These are phyloP conservation scores for Cladorrhinum sp. DNA, from an alignment of 2,329 filamentous ascomycete species.

Conservation along the genomic window DNA sequence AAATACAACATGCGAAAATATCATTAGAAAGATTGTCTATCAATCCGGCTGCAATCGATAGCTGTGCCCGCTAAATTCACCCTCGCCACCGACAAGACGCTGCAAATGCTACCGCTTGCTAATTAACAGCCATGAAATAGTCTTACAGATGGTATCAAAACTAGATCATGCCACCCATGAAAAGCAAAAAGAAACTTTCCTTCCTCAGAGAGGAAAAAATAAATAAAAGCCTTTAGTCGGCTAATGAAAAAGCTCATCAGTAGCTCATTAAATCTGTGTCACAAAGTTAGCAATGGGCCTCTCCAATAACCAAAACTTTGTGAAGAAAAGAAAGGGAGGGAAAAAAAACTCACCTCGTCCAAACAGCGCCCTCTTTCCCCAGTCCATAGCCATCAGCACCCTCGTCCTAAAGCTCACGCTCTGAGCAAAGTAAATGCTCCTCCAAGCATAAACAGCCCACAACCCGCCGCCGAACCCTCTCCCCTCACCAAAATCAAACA, in stretches of 20 bases:
- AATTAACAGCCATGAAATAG: too few species aligned
- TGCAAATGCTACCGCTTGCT: background rate
- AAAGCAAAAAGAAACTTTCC: too few species aligned
- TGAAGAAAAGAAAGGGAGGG: too few species aligned
- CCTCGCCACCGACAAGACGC: too few species aligned
- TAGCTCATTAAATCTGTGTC: slow-evolving; percentile 37
- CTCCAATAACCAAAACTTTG: background rate
- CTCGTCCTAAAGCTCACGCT: slow-evolving; percentile 91
- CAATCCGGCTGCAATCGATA: too few species aligned
- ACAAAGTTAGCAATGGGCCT: slow-evolving; percentile 5
- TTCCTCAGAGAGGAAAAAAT: background rate
- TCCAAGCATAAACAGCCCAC: slow-evolving; percentile 93
- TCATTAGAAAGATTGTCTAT: background rate
- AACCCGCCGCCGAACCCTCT: slow-evolving; percentile 78
- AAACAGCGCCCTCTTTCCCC: slow-evolving; percentile 94
- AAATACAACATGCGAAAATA: background rate
- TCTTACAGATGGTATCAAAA: too few species aligned
- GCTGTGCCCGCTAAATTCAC: too few species aligned
- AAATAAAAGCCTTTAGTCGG: background rate
- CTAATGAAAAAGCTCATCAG: slow-evolving; percentile 15
- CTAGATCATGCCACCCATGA: too few species aligned
- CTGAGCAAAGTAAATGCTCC: slow-evolving; percentile 95
- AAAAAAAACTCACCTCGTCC: slow-evolving; percentile 71
- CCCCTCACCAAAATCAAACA: slow-evolving; percentile 83
- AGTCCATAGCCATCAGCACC: slow-evolving; percentile 92